A percentile compares a stretch with the other conserved stretches of the same genome.
phyloP scores from a whole-genome alignment of 345 rosid genomes.

The Populus simonii region DNA sequence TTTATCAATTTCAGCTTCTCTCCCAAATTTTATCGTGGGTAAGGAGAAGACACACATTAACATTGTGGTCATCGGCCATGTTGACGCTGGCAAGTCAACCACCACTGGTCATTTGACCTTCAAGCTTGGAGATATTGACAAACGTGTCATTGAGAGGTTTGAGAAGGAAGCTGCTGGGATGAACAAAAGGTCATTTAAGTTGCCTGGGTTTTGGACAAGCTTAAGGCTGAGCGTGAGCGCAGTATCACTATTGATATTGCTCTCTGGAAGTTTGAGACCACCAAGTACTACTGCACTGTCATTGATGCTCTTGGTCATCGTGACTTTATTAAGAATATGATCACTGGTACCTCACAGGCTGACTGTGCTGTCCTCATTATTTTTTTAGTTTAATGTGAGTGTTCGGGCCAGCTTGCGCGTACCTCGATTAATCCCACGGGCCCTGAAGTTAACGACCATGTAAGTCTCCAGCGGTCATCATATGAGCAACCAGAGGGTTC shows the following conservation, averaged over 20 bases:
- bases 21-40: constrained; percentile 18
- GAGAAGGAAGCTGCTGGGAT: constrained; percentile 83
- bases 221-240: constrained; percentile 78
- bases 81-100: constrained; percentile 64
- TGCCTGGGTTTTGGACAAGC: constrained; percentile 81
- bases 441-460: too few species aligned
- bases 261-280: constrained; percentile 73
- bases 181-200: constrained; percentile 79
- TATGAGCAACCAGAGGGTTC: too few species aligned
- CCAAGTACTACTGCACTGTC: constrained; percentile 70
- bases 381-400: too few species aligned
- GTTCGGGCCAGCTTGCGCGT: too few species aligned
- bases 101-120: constrained; percentile 75
- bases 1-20: constrained; percentile 4
- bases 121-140: constrained; percentile 82
- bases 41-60: constrained; percentile 26
- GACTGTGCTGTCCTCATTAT: constrained; percentile 76
- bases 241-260: constrained; percentile 78
- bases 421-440: too few species aligned
- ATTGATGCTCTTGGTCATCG: constrained; percentile 80
- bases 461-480: too few species aligned
- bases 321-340: constrained; percentile 84
- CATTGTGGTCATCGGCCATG: constrained; percentile 31
- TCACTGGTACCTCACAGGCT: constrained; percentile 77
- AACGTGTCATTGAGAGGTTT: constrained; percentile 77